Base-by-base conservation (phyloP, 345 rosid genomes). In the Leavenworthia alabamica region DNA sequence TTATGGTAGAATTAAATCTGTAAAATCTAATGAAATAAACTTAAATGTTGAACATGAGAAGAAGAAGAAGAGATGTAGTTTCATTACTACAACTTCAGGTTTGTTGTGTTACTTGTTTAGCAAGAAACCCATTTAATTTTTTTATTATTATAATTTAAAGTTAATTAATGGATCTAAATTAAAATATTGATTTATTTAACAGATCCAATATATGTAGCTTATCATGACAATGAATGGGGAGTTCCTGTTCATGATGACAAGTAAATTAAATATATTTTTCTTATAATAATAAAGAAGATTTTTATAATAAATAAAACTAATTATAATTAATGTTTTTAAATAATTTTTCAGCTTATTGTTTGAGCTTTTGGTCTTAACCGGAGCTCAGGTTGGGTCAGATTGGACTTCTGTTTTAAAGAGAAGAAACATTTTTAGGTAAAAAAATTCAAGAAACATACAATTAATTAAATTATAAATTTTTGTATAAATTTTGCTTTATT, bases 211-310 rank as follows among this genome's bases (percentile, higher is more conserved):
- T 85, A 81, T 62, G 83, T 85, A 11, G 84, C 82, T 66, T 88
- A 83, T 75, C 89, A 85, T 67, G 89, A 88, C 56, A 67, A 76
- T 56, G 96, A 85, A 80, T 87, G 95, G 91, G 95, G 95, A 55
- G 85, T 87, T 56, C 83, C 91, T 27, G 83, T 80, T 29, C 84
- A 88, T 51, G 83, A 85, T 73, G 96, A 88, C 62, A 80, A 61
- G 91, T 83, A 56, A 65, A 33, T 47, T 22, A 28, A 27, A 5
- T 8, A 8, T 26, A 27, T 0, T 1, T 17, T 45, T 8, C 2
- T 4, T 0, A 17, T 44, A 5, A 54, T n/a, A n/a, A 54, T 26
- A 22, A 41, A 62, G 47, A 0, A 6, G 36, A 5, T 1, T 40
- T 48, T 23, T 56, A 12, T 16, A n/a, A 26, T 5, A 48, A 41